Evolutionary conservation across 2,329 filamentous ascomycete species (phyloP), one percentile per base, ranked within the genome.

Genomic region (Aureobasidium uvarum): DNA sequence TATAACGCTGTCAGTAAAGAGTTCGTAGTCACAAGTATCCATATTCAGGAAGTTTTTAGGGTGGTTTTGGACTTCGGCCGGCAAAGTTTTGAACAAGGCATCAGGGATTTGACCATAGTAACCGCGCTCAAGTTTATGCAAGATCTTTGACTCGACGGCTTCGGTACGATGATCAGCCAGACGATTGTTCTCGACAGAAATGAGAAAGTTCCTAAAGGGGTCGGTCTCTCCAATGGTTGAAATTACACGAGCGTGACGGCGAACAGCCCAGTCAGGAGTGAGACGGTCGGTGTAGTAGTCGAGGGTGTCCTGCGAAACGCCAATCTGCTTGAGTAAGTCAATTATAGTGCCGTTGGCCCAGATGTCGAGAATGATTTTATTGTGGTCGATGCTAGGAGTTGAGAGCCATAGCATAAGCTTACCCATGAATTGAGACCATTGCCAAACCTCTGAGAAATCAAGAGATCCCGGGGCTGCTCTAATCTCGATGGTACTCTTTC

Each of bases 271-370:
- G n/a, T 54, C 48, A 13, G 48, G 5, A 45, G 13, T 45, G 1
- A 63, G 36, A 38, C 60, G 60, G 11, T 63, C 60, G 13, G 38
- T 23, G 60, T 63, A 63, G 38, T 45, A 63, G 38, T 54, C 25
- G 18, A 63, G 18, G 7, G 60, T 63, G 1, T 28, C 31, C 20
- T 33, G 33, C 3, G 48, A 43, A 18, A 18, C 45, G 25, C 38
- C 48, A n/a, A 62, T 23, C 5, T 41, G 14, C 28, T 33, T 20
- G n/a, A 20, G 2, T 3, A 62, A 16, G 25, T 62, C 38, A 10
- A 62, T 1, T 3, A 62, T 23, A 18, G 14, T 52, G 25, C 39
- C 36, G 13, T 62, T 25, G 14, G 20, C n/a, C 46, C 45, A 62
- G 5, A 52, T 28, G 25, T 31, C 11, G 14, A 31, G 16, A 6